Percentiles rank a stretch among this genome's conserved stretches.
Evolutionary conservation across 495 filamentous ascomycete genomes (phyloP).

Genomic region (Opeltia flavorubescens): DNA sequence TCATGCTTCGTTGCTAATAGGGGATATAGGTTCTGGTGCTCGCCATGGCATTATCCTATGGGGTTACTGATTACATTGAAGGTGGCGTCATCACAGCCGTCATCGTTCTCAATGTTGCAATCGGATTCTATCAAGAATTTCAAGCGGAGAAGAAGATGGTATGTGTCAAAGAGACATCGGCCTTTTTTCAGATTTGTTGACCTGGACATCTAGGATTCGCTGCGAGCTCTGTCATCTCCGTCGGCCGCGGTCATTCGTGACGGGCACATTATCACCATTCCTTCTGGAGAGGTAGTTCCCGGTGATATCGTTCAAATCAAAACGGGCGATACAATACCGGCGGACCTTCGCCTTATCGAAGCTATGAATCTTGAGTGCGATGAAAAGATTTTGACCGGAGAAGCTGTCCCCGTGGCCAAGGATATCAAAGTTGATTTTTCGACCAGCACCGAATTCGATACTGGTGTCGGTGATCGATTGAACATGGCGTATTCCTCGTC

Average conservation of each 20-base stretch:
- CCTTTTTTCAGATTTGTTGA: too few species aligned
- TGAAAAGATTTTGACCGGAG: slow-evolving; percentile 58
- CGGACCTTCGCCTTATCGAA: slow-evolving; percentile 57
- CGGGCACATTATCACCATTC: slow-evolving; percentile 47
- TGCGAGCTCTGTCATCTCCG: slow-evolving; percentile 64
- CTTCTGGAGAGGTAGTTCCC: slow-evolving; percentile 62
- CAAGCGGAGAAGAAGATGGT: slow-evolving; percentile 71
- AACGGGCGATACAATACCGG: slow-evolving; percentile 57
- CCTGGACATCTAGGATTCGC: slow-evolving; percentile 49
- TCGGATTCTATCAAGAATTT: slow-evolving; percentile 75
- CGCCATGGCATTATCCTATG: slow-evolving; percentile 73
- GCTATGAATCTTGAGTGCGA: slow-evolving; percentile 66
- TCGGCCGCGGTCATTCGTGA: slow-evolving; percentile 64
- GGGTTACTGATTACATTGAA: slow-evolving; percentile 67
- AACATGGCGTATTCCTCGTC: slow-evolving; percentile 60
- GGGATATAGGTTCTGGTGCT: slow-evolving; percentile 55
- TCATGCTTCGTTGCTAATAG: not conserved
- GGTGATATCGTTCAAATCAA: slow-evolving; percentile 64
- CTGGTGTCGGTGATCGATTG: slow-evolving; percentile 43
- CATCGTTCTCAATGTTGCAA: slow-evolving; percentile 64
- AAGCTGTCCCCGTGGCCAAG: slow-evolving; percentile 49
- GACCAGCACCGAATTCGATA: slow-evolving; percentile 35
- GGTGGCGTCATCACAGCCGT: slow-evolving; percentile 71
- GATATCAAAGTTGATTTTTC: slow-evolving; percentile 21
- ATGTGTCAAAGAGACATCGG: too few species aligned